These are phyloP conservation scores for Penicillium steckii DNA, from an alignment of 495 filamentous ascomycete genomes.

Conservation along the genomic window DNA sequence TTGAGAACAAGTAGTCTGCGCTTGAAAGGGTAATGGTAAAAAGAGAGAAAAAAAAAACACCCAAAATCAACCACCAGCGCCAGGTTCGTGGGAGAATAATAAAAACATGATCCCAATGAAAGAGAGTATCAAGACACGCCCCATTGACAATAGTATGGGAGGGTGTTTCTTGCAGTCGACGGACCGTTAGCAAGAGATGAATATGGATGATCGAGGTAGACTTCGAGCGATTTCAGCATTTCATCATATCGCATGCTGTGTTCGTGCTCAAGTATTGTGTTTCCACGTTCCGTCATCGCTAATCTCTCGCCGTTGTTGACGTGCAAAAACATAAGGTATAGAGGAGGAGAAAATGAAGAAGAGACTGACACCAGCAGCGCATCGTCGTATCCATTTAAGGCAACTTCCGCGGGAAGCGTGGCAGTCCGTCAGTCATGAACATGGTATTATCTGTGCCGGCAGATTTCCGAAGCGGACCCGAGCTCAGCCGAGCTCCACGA, in stretches of 20 bases:
- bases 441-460: conserved; percentile 15
- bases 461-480: conserved; percentile 3
- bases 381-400: conserved; percentile 6
- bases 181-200: not conserved
- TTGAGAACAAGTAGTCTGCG: conserved; percentile 26
- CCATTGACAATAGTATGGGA: not conserved
- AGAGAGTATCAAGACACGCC: conserved; percentile 8
- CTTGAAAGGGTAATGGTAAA: conserved; percentile 20
- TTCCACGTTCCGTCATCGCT: not conserved
- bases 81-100: conserved; percentile 22
- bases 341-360: not conserved
- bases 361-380: conserved; percentile 6
- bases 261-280: not conserved
- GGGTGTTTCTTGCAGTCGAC: not conserved
- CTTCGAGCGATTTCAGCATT: not conserved
- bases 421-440: conserved; percentile 23
- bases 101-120: conserved; percentile 17
- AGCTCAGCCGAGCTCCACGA: not conserved
- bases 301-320: conserved; percentile 7
- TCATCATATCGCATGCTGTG: not conserved
- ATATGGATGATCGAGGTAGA: not conserved
- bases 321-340: not conserved
- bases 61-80: conserved; percentile 44
- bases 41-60: too few species aligned
- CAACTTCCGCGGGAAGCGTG: conserved; percentile 23